These are phyloP conservation scores for Yamadazyma sp. DNA, from an alignment of 805 yeast species.

Conservation along the genomic window DNA sequence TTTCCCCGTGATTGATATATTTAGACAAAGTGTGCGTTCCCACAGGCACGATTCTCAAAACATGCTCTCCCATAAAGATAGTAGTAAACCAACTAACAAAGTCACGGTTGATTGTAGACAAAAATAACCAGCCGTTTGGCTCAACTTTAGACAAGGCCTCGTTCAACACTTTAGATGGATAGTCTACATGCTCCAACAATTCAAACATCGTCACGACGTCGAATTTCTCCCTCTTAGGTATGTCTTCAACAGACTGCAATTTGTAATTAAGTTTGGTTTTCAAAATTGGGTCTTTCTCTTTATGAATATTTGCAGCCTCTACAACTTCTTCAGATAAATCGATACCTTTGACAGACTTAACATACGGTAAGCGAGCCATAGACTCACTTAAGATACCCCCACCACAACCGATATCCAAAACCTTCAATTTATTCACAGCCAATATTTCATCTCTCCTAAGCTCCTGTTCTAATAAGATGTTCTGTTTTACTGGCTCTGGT, in stretches of 20 bases:
- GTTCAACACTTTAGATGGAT: slow-evolving; percentile 71
- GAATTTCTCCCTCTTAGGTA: slow-evolving; percentile 47
- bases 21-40: slow-evolving; percentile 91
- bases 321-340: slow-evolving; percentile 85
- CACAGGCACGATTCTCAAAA: slow-evolving; percentile 77
- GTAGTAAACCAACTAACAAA: slow-evolving; percentile 88
- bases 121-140: slow-evolving; percentile 80
- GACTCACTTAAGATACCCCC: slow-evolving; percentile 95
- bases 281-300: slow-evolving; percentile 62
- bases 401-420: slow-evolving; percentile 94
- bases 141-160: slow-evolving; percentile 67
- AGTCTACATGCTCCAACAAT: slow-evolving; percentile 90
- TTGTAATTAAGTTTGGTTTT: slow-evolving; percentile 56
- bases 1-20: slow-evolving; percentile 76
- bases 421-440: slow-evolving; percentile 42
- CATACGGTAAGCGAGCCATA: slow-evolving; percentile 69
- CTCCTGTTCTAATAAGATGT: slow-evolving; percentile 53
- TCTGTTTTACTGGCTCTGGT: slow-evolving; percentile 53
- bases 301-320: slow-evolving; percentile 74
- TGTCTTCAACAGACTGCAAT: slow-evolving; percentile 60
- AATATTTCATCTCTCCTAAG: slow-evolving; percentile 39
- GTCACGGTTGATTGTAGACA: slow-evolving; percentile 92
- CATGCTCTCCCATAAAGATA: slow-evolving; percentile 82
- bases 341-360: slow-evolving; percentile 69
- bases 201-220: slow-evolving; percentile 91